Evolutionary conservation across 2,329 filamentous ascomycete species (phyloP).

Genomic region (Chaetomium olivaceum): DNA sequence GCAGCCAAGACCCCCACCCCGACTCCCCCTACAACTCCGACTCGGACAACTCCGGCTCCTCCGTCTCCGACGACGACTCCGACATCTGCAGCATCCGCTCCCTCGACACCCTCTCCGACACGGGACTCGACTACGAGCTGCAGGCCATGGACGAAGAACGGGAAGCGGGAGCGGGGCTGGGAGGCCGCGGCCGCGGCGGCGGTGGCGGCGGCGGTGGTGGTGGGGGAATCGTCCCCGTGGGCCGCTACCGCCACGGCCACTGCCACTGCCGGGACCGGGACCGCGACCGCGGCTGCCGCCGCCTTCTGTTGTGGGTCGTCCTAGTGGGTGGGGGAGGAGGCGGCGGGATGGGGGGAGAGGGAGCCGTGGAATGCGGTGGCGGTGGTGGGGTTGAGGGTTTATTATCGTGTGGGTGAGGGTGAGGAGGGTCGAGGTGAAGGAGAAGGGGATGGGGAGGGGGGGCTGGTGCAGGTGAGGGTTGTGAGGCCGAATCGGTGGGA

Average conservation of each 20-base stretch:
- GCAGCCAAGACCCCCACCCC: neutral
- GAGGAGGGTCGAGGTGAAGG: conserved; percentile 11
- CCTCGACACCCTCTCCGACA: conserved; percentile 36
- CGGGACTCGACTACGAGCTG: conserved; percentile 34
- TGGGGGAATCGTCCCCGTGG: too few relatives aligned
- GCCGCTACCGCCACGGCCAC: too few relatives aligned
- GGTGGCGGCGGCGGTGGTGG: neutral
- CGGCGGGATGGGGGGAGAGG: conserved; percentile 45
- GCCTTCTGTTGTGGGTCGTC: neutral
- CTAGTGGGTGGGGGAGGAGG: neutral
- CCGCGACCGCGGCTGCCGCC: too few relatives aligned
- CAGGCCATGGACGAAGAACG: conserved; percentile 15
- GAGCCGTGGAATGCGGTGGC: conserved; percentile 64
- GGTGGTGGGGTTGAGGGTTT: conserved; percentile 61
- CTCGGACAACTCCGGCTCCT: conserved; percentile 1
- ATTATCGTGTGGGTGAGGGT: conserved; percentile 45
- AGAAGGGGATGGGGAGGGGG: conserved; percentile 12
- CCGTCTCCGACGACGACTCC: conserved; percentile 7
- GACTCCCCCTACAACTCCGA: neutral
- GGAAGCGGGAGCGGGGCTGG: too few relatives aligned
- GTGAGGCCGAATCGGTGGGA: conserved; percentile 33
- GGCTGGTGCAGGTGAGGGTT: conserved; percentile 34
- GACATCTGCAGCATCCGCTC: conserved; percentile 28
- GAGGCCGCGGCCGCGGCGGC: neutral
- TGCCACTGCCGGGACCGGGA: too few relatives aligned